phyloP scores from a whole-genome alignment of 108 stramenopile genomes.

The Conticribra weissflogii region DNA sequence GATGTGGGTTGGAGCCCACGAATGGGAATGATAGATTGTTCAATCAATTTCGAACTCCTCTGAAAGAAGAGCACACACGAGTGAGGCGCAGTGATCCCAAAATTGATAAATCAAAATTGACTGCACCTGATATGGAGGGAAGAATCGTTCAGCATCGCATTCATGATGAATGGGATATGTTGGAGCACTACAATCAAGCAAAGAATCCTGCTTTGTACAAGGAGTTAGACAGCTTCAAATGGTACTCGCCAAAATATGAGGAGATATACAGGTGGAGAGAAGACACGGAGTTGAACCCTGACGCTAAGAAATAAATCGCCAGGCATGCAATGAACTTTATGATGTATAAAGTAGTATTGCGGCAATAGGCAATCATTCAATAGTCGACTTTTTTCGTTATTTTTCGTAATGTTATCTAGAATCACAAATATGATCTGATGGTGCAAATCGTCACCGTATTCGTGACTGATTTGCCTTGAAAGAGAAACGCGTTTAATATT shows the following conservation, averaged over 20 bases:
- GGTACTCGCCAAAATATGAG: neutral
- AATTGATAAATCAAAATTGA: neutral
- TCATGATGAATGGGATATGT: slow-evolving; percentile 6
- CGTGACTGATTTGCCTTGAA: too few relatives aligned
- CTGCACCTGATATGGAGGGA: slow-evolving; percentile 9
- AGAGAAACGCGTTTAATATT: too few relatives aligned
- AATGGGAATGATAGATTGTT: neutral
- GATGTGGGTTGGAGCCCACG: slow-evolving; percentile 10
- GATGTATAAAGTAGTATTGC: neutral
- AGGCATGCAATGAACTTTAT: too few relatives aligned
- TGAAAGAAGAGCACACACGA: neutral
- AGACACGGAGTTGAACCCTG: neutral
- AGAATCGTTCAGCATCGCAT: slow-evolving; percentile 14
- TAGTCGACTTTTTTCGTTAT: too few relatives aligned
- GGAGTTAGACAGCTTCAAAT: neutral
- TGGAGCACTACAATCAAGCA: slow-evolving; percentile 11
- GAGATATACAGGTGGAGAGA: neutral
- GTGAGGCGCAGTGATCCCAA: neutral
- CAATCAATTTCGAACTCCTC: neutral
- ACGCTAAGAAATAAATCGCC: neutral
- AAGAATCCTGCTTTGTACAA: slow-evolving; percentile 1
- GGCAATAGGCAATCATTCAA: neutral
- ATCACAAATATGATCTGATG: too few relatives aligned
- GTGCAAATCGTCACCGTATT: too few relatives aligned
- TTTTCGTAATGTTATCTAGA: too few relatives aligned